A percentile compares a stretch with the other conserved stretches of the same genome.
These are phyloP conservation scores for Phanerodontia chrysosporium DNA, from an alignment of 768 basidiomycete species.

Conservation along the genomic window DNA sequence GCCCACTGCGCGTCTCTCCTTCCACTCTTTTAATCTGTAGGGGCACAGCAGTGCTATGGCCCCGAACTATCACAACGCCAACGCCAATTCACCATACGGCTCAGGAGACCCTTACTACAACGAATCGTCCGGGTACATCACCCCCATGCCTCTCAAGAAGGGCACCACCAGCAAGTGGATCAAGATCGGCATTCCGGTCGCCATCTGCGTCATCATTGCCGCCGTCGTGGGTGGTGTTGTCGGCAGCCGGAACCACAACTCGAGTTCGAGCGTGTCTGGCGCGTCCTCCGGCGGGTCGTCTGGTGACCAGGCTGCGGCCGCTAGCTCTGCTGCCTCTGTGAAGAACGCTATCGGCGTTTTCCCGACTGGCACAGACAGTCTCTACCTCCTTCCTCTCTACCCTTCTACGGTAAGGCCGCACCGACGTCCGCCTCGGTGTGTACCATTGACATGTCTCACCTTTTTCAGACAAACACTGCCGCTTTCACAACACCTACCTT, in stretches of 20 bases:
- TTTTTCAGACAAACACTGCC: constrained; percentile 64
- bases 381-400: constrained; percentile 80
- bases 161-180: constrained; percentile 62
- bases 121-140: constrained; percentile 66
- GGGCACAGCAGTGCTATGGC: constrained; percentile 31
- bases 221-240: constrained; percentile 79
- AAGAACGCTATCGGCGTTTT: constrained; percentile 63
- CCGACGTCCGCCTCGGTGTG: not conserved
- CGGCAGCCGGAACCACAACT: constrained; percentile 54
- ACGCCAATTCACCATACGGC: constrained; percentile 42
- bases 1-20: constrained; percentile 15
- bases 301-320: constrained; percentile 36
- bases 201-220: constrained; percentile 56
- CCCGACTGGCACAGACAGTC: constrained; percentile 74
- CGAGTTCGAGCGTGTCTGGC: constrained; percentile 27
- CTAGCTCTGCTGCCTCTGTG: constrained; percentile 52
- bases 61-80: constrained; percentile 30
- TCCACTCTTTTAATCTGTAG: constrained; percentile 8
- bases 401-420: constrained; percentile 72
- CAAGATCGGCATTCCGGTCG: constrained; percentile 68
- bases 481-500: constrained; percentile 73
- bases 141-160: constrained; percentile 48
- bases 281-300: constrained; percentile 18
- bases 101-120: constrained; percentile 68
- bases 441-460: not conserved